A percentile compares a stretch with the other conserved stretches of the same genome.
Evolutionary conservation across 768 basidiomycete genomes (phyloP).

Genomic region (Rhodotorula diobovata): DNA sequence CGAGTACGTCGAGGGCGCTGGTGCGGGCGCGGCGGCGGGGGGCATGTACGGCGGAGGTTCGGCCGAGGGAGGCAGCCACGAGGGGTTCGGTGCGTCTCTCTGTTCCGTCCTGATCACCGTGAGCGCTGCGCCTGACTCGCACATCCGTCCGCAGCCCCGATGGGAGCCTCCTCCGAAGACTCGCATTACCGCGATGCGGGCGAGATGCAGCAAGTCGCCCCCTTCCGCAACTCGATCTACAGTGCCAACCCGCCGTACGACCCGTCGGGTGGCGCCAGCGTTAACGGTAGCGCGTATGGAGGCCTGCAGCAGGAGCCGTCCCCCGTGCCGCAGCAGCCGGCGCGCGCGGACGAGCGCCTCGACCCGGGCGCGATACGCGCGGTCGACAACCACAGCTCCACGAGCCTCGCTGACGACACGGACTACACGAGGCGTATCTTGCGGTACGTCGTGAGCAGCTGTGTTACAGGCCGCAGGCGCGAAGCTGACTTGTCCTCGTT

Average conservation of each 20-base stretch:
- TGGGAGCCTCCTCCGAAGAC: constrained; percentile 25
- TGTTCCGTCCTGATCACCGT: not conserved
- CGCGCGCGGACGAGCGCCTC: constrained; percentile 19
- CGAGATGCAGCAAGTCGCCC: not conserved
- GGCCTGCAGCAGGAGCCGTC: not conserved
- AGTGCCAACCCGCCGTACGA: not conserved
- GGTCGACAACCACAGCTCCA: constrained; percentile 2
- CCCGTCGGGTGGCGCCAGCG: not conserved
- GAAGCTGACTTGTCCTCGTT: too few species aligned
- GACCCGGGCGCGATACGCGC: constrained; percentile 16
- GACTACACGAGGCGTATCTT: constrained; percentile 35
- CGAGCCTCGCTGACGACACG: constrained; percentile 27
- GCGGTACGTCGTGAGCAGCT: constrained; percentile 3
- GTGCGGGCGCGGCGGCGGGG: not conserved
- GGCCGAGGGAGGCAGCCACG: constrained; percentile 9
- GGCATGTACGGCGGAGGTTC: not conserved
- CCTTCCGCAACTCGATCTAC: constrained; percentile 25
- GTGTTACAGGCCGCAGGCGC: not conserved
- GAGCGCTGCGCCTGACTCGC: not conserved
- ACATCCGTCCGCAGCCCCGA: not conserved
- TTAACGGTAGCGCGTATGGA: not conserved
- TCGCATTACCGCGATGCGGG: constrained; percentile 12
- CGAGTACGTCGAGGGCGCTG: constrained; percentile 16
- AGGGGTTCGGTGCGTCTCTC: constrained; percentile 24
- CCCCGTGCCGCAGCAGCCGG: too few species aligned